Evolutionary conservation across 2,329 filamentous ascomycete genomes (phyloP), one percentile per base, ranked within the genome.

Genomic region (Botryosphaeria dothidea): DNA sequence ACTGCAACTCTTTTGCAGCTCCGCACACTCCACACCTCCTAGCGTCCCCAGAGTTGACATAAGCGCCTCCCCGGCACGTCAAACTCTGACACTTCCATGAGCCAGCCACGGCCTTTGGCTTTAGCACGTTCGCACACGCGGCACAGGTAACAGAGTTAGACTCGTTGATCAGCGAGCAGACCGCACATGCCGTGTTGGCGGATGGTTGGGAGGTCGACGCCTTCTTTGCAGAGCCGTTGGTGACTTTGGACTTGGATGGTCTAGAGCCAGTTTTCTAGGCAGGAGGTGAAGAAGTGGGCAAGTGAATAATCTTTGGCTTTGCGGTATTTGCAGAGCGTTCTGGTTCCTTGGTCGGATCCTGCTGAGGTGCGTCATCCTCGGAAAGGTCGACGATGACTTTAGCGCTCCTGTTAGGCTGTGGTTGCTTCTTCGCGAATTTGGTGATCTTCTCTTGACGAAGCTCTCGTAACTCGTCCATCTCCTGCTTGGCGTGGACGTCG

Each of bases 1-100:
- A 60, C n/a, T 60, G 41, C 38, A 9, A 17, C 27, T 21, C 11
- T 36, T 54, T 63, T 27, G 61, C 36, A 3, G 76, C 77, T 19
- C 88, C 88, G 72, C 91, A 94, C 4, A 91, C 76, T 3, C 90
- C 90, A 73, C 91, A 94, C 0, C 88, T 74, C 6, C 88, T 89
- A 68, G 83, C 87, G 74, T 93, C 90, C 1, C 84, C 86, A 11
- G 89, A 83, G 71, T 93, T 94, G 61, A 88, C 72, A 73, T 92
- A 94, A 21, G 71, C 66, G 51, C 82, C 85, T 13, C 78, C 81
- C 66, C 77, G 77, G 73, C 91, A 94, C 2, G 78, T 68, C 3
- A 74, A 72, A 68, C 83, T 86, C 48, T 73, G 75, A 73, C 91
- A 94, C 54, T 77, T 78, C 91, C 92, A 94, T n/a, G 84, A 78